Evolutionary conservation across 305 asterid genomes (phyloP).

Genomic region (Fraxinus dipetala): DNA sequence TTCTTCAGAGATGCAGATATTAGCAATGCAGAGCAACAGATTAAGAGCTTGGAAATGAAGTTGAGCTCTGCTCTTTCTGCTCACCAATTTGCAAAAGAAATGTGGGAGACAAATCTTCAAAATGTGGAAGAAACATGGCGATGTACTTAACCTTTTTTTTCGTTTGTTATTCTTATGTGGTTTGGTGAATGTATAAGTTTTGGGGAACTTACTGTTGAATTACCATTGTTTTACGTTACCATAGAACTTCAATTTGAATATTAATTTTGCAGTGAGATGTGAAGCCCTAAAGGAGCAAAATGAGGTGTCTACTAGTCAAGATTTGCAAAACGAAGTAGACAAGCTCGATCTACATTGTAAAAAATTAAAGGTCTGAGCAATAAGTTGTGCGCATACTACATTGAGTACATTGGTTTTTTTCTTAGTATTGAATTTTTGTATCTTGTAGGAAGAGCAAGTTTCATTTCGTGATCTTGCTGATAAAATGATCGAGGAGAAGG

Average conservation of each 20-base stretch:
- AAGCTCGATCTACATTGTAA: conserved; percentile 57
- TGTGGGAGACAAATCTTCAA: conserved; percentile 79
- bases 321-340: conserved; percentile 57
- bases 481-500: conserved; percentile 94
- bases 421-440: conserved; percentile 24
- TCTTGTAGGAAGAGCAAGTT: conserved; percentile 72
- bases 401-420: conserved; percentile 26
- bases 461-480: conserved; percentile 96
- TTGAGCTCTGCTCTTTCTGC: conserved; percentile 66
- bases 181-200: conserved; percentile 11
- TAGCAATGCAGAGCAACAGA: conserved; percentile 53
- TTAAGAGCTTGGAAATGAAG: conserved; percentile 64
- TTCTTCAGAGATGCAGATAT: conserved; percentile 78
- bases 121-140: conserved; percentile 93
- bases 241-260: conserved; percentile 18
- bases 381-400: background rate
- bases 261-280: conserved; percentile 64
- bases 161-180: conserved; percentile 20
- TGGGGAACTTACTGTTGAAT: background rate
- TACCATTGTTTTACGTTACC: conserved; percentile 5
- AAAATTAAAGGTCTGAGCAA: conserved; percentile 63
- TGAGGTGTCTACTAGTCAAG: conserved; percentile 48
- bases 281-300: conserved; percentile 65
- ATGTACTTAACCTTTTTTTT: conserved; percentile 47
- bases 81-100: conserved; percentile 76